Conservation (phyloP, 2,329 filamentous ascomycete species). For the Phoma sp. region DNA sequence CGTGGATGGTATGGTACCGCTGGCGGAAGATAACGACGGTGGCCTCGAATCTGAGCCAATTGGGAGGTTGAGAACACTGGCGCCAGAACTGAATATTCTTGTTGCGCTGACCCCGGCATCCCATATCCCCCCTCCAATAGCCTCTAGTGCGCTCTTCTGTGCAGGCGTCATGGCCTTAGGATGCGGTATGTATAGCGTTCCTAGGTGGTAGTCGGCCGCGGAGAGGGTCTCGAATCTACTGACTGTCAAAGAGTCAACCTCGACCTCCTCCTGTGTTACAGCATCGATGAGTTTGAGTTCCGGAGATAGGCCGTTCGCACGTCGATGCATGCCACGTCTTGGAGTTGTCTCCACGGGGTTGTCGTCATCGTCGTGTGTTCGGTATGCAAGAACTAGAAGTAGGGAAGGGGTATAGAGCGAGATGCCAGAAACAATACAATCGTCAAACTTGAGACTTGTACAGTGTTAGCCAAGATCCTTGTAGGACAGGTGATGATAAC, state of each 20-base stretch:
- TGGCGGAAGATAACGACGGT: constrained; percentile 42
- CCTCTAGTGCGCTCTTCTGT: constrained; percentile 76
- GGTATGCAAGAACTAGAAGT: constrained; percentile 89
- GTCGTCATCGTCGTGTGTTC: constrained; percentile 74
- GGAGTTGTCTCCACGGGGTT: constrained; percentile 65
- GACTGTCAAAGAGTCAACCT: constrained; percentile 84
- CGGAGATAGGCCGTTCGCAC: constrained; percentile 81
- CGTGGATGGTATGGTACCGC: constrained; percentile 21
- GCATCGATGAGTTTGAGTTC: constrained; percentile 92
- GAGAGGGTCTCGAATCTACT: constrained; percentile 86
- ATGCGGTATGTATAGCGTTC: constrained; percentile 78
- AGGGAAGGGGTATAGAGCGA: constrained; percentile 93
- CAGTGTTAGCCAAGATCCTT: constrained; percentile 27
- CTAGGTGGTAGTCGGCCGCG: constrained; percentile 90
- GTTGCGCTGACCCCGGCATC: constrained; percentile 89
- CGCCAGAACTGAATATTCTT: constrained; percentile 83
- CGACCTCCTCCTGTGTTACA: constrained; percentile 79
- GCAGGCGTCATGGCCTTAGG: constrained; percentile 66
- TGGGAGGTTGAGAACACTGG: constrained; percentile 67
- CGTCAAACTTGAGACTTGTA: constrained; percentile 77
- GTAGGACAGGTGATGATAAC: constrained; percentile 43
- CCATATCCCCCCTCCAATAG: constrained; percentile 80
- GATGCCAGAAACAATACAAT: constrained; percentile 97
- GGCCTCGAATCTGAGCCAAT: constrained; percentile 49
- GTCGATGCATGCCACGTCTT: constrained; percentile 69